phyloP scores from a whole-genome alignment of 1,139 yeast species.

The Arxiozyma telluris region DNA sequence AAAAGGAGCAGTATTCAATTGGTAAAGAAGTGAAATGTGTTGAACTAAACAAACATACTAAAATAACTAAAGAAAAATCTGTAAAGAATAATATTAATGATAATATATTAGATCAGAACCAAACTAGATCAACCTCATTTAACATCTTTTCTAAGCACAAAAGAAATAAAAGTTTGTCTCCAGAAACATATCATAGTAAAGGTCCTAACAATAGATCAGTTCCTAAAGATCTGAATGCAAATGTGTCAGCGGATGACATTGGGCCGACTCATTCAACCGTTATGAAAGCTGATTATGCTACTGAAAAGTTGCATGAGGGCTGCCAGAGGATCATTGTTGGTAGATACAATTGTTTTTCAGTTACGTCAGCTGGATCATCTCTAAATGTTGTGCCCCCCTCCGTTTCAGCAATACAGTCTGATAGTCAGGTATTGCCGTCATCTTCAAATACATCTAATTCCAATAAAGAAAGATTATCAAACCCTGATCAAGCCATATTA shows the following conservation, averaged over 20 bases:
- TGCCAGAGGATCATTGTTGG: conserved; percentile 25
- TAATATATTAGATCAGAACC: conserved; percentile 6
- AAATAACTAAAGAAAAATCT: conserved; percentile 1
- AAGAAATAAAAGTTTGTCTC: not conserved
- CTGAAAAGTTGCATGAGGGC: conserved; percentile 25
- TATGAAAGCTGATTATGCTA: conserved; percentile 20
- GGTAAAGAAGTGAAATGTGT: not conserved
- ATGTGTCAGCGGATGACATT: not conserved
- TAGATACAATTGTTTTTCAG: conserved; percentile 8
- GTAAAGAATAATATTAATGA: conserved; percentile 4
- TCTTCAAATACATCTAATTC: not conserved
- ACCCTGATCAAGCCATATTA: not conserved
- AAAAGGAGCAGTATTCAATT: not conserved
- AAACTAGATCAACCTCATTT: conserved; percentile 21
- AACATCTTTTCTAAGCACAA: conserved; percentile 11
- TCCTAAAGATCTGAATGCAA: conserved; percentile 1
- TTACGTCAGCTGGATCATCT: not conserved
- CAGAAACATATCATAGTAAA: not conserved
- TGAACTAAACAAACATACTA: not conserved
- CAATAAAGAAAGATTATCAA: not conserved
- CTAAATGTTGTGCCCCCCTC: not conserved
- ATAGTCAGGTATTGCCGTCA: not conserved
- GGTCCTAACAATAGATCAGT: not conserved
- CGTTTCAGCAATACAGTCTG: not conserved
- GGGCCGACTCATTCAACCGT: conserved; percentile 16